These are phyloP conservation scores for Aspergillus ustus DNA, from an alignment of 2,329 filamentous ascomycete genomes.

Conservation along the genomic window DNA sequence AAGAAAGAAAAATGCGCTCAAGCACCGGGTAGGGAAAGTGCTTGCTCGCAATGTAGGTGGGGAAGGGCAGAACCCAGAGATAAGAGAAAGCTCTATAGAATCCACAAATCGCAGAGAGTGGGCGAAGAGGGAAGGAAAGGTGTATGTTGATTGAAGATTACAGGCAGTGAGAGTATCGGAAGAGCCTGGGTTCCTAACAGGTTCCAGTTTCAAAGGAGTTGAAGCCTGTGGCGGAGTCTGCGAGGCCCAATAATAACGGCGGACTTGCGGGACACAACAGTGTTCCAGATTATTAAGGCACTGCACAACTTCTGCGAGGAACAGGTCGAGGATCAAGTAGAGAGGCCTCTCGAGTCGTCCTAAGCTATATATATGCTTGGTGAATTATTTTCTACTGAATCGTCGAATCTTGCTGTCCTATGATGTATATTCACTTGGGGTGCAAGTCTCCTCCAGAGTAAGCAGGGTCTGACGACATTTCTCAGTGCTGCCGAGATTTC, in stretches of 20 bases:
- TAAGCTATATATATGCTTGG: background rate
- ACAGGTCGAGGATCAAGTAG: background rate
- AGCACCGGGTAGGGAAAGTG: constrained; percentile 33
- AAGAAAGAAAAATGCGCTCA: constrained; percentile 41
- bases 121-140: constrained; percentile 10
- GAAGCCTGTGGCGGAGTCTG: constrained; percentile 32
- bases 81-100: constrained; percentile 6
- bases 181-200: constrained; percentile 27
- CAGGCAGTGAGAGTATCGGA: constrained; percentile 23
- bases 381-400: background rate
- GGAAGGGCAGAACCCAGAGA: constrained; percentile 16
- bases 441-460: background rate
- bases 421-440: background rate
- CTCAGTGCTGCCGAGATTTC: background rate
- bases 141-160: constrained; percentile 19
- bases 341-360: background rate
- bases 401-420: background rate
- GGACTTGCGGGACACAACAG: constrained; percentile 22
- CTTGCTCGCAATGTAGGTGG: constrained; percentile 27
- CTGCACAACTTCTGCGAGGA: background rate
- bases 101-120: constrained; percentile 6
- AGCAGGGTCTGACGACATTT: background rate
- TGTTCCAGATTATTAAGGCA: constrained; percentile 21
- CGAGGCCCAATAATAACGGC: constrained; percentile 29
- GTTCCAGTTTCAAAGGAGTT: constrained; percentile 31